A percentile compares a stretch with the other conserved stretches of the same genome.
phyloP scores from a whole-genome alignment of 1,284 basidiomycete species.

The Spongispora temasekensis region DNA sequence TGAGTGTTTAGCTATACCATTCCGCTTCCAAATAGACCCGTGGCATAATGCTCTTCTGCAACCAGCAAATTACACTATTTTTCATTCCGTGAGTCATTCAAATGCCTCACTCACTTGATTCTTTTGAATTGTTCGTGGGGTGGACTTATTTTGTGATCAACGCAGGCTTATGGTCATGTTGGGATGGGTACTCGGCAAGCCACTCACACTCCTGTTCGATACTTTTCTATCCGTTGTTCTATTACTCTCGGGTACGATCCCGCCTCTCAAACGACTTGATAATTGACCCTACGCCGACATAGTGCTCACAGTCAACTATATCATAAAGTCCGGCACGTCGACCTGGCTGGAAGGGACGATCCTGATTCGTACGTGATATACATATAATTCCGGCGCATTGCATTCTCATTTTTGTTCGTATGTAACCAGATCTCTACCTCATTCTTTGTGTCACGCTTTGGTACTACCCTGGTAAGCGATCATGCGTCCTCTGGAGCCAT shows the following conservation, averaged over 20 bases:
- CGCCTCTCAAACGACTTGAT: neutral
- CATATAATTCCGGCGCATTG: no score
- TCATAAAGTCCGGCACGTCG: slow-evolving; percentile 79
- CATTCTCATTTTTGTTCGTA: no score
- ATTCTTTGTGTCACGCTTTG: slow-evolving; percentile 40
- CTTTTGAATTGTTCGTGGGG: no score
- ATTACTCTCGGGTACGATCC: slow-evolving; percentile 50
- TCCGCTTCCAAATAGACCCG: neutral
- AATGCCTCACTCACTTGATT: no score
- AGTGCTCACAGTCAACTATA: slow-evolving; percentile 77
- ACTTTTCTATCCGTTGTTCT: slow-evolving; percentile 73
- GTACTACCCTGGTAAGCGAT: slow-evolving; percentile 53
- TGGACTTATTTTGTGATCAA: no score
- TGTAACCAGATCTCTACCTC: slow-evolving; percentile 47
- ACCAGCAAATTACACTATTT: slow-evolving; percentile 89
- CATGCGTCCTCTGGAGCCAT: no score
- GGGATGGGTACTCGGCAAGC: slow-evolving; percentile 71
- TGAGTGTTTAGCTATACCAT: slow-evolving; percentile 40
- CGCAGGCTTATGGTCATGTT: slow-evolving; percentile 63
- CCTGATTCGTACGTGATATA: slow-evolving; percentile 65
- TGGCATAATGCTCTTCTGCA: slow-evolving; percentile 13
- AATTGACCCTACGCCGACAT: neutral
- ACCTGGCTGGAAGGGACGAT: slow-evolving; percentile 82
- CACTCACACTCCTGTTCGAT: slow-evolving; percentile 77
- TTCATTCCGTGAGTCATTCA: slow-evolving; percentile 78